Percentiles rank a stretch among this genome's conserved stretches.
phyloP scores from a whole-genome alignment of 2,329 filamentous ascomycete genomes.

The Fusarium brachygibbosum region DNA sequence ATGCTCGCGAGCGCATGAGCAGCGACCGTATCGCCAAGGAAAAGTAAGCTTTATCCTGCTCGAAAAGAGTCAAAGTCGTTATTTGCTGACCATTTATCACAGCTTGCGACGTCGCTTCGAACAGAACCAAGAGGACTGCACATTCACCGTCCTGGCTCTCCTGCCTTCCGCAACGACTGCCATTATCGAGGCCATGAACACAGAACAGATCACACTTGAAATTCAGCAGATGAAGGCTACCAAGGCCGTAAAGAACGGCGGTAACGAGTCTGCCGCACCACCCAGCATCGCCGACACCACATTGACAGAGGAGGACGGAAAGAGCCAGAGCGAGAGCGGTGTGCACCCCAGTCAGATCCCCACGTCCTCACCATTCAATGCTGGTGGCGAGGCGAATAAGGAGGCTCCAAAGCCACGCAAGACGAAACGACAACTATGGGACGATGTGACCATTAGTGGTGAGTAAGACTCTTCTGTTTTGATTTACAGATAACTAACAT shows the following conservation, averaged over 20 bases:
- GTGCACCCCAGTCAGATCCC: slow-evolving; percentile 84
- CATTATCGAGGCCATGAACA: slow-evolving; percentile 87
- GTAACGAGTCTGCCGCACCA: slow-evolving; percentile 66
- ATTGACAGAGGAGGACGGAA: slow-evolving; percentile 84
- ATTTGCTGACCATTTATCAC: slow-evolving; percentile 12
- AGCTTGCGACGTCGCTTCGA: slow-evolving; percentile 96
- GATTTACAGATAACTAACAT: slow-evolving; percentile 22
- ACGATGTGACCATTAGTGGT: slow-evolving; percentile 97
- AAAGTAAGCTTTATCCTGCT: slow-evolving; percentile 73
- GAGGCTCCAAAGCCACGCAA: slow-evolving; percentile 69
- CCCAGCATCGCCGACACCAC: slow-evolving; percentile 77
- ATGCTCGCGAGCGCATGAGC: slow-evolving; percentile 95
- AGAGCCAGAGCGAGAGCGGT: slow-evolving; percentile 84
- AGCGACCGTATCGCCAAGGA: slow-evolving; percentile 96
- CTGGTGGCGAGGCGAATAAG: slow-evolving; percentile 51
- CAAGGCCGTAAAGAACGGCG: slow-evolving; percentile 70
- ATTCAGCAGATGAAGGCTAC: slow-evolving; percentile 91
- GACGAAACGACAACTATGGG: slow-evolving; percentile 95
- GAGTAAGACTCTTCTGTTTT: slow-evolving; percentile 54
- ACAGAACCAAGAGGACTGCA: slow-evolving; percentile 99
- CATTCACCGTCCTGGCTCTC: slow-evolving; percentile 95
- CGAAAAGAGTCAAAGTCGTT: neutral
- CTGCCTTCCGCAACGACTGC: slow-evolving; percentile 92
- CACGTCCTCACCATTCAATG: slow-evolving; percentile 65
- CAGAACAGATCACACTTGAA: slow-evolving; percentile 92